These are phyloP conservation scores for Zygotorulaspora chibaensis DNA, from an alignment of 805 yeast genomes.

Conservation along the genomic window DNA sequence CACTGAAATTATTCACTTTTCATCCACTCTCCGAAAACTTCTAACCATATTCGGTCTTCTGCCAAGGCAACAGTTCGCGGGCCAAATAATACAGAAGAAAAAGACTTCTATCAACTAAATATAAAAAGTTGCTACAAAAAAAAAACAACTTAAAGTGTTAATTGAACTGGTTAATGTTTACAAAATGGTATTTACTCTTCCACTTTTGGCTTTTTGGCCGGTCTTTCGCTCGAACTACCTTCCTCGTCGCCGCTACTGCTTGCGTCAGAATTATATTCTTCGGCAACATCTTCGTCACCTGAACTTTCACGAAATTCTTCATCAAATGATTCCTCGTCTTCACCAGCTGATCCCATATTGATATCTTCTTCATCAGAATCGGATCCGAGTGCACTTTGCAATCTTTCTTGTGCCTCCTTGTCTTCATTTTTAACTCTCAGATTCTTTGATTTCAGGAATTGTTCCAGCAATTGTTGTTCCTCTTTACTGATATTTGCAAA, in stretches of 20 bases:
- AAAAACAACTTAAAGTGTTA: background rate
- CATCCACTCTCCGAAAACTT: too few species aligned
- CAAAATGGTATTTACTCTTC: conserved; percentile 7
- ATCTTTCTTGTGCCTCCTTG: conserved; percentile 75
- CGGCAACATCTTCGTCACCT: conserved; percentile 67
- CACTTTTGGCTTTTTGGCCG: conserved; percentile 37
- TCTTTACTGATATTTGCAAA: conserved; percentile 88
- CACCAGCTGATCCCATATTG: conserved; percentile 66
- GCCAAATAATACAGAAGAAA: background rate
- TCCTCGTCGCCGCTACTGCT: conserved; percentile 31
- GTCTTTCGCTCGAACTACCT: conserved; percentile 33
- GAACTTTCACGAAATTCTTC: conserved; percentile 67
- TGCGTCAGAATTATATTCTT: conserved; percentile 73
- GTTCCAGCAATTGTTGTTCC: conserved; percentile 78
- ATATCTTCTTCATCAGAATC: conserved; percentile 49
- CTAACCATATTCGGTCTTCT: conserved; percentile 2
- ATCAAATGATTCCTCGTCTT: conserved; percentile 75
- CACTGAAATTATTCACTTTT: too few species aligned
- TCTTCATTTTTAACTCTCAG: conserved; percentile 83
- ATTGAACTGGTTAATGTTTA: too few species aligned
- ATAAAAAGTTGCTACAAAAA: too few species aligned
- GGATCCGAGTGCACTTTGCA: conserved; percentile 69
- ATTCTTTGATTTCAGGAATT: conserved; percentile 70
- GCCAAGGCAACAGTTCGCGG: too few species aligned
- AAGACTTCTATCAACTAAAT: background rate